A percentile compares a stretch with the other conserved stretches of the same genome.
These are phyloP conservation scores for Fraxinus platypoda DNA, from an alignment of 305 asterid species.

Conservation along the genomic window DNA sequence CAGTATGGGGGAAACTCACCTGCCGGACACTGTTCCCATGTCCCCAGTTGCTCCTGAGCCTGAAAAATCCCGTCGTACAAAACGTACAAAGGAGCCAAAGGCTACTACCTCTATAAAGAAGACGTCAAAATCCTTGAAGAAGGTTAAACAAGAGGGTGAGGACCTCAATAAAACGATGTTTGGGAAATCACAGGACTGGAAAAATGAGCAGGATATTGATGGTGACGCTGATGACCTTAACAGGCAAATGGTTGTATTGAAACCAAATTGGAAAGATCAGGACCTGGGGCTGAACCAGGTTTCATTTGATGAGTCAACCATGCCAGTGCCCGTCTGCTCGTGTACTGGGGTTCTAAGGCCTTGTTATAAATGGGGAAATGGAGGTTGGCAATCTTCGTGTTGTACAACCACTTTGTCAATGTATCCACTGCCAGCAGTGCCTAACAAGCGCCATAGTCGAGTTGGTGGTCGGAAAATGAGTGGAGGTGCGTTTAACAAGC, in stretches of 20 bases:
- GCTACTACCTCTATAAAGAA: constrained; percentile 34
- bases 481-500: constrained; percentile 49
- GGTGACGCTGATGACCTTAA: constrained; percentile 34
- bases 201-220: constrained; percentile 35
- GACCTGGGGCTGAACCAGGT: constrained; percentile 52
- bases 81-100: constrained; percentile 65
- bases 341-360: constrained; percentile 50
- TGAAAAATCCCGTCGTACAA: constrained; percentile 54
- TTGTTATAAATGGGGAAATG: constrained; percentile 55
- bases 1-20: constrained; percentile 45
- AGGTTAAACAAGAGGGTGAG: constrained; percentile 55
- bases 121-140: constrained; percentile 54
- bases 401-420: constrained; percentile 49
- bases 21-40: constrained; percentile 40
- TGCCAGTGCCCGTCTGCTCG: constrained; percentile 58
- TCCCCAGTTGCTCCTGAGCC: constrained; percentile 53
- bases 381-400: constrained; percentile 58
- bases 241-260: constrained; percentile 31
- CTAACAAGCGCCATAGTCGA: constrained; percentile 50
- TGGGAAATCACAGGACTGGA: constrained; percentile 52
- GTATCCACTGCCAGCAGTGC: constrained; percentile 52
- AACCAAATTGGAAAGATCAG: constrained; percentile 53
- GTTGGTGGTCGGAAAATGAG: constrained; percentile 23
- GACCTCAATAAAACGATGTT: constrained; percentile 47
- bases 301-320: constrained; percentile 47